Evolutionary conservation across 768 basidiomycete species (phyloP).

Genomic region (Zangia roseola): DNA sequence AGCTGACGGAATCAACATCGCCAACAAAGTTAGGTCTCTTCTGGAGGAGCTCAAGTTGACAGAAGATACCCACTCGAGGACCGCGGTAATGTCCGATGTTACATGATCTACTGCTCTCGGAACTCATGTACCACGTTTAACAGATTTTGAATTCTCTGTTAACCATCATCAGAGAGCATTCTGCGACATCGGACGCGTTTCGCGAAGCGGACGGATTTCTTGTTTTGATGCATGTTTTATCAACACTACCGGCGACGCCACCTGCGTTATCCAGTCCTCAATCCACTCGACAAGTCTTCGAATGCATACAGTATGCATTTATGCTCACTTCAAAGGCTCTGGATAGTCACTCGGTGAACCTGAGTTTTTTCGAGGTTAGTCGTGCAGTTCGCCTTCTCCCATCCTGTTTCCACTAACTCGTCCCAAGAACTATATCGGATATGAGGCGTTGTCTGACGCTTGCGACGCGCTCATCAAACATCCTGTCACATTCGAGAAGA

Average conservation of each 20-base stretch:
- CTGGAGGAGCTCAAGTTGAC: conserved; percentile 69
- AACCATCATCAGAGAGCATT: conserved; percentile 63
- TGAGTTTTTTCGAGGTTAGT: conserved; percentile 66
- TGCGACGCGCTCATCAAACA: conserved; percentile 51
- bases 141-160: conserved; percentile 69
- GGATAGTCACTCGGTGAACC: conserved; percentile 52
- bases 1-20: conserved; percentile 1
- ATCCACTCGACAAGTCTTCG: conserved; percentile 42
- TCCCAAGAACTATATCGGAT: conserved; percentile 51
- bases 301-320: conserved; percentile 61
- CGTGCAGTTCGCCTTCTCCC: conserved; percentile 29
- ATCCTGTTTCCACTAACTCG: background rate
- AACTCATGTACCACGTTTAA: background rate
- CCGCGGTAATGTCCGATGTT: conserved; percentile 46
- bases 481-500: conserved; percentile 47
- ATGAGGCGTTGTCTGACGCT: conserved; percentile 59
- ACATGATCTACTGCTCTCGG: background rate
- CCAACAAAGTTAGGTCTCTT: conserved; percentile 60
- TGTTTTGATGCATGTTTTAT: conserved; percentile 68
- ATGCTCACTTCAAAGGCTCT: conserved; percentile 64
- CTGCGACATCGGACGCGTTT: conserved; percentile 69
- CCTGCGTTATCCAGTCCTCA: conserved; percentile 30
- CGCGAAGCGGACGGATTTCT: conserved; percentile 82
- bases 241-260: conserved; percentile 43
- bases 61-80: conserved; percentile 42